Conservation (phyloP, 23 red algal species). For the Agarophyton chilense region DNA sequence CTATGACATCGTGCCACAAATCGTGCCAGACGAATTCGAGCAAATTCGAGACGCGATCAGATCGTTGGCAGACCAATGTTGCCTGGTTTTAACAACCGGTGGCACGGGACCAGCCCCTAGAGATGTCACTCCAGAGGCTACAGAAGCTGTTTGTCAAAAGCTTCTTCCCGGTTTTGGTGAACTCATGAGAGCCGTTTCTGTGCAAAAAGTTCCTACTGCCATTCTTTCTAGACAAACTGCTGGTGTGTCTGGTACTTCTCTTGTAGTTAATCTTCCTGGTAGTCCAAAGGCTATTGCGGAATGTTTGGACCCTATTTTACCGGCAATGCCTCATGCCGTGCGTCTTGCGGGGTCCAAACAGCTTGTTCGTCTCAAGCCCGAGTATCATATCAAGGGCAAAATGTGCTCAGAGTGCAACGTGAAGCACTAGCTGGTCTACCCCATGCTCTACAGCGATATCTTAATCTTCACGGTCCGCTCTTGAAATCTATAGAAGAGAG, state of each 20-base stretch:
- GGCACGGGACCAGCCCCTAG: constrained; percentile 81
- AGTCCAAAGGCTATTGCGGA: constrained; percentile 69
- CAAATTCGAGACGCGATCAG: constrained; percentile 57
- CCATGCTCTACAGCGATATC: no score
- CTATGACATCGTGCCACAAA: constrained; percentile 27
- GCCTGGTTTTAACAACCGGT: constrained; percentile 81
- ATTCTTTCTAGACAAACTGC: constrained; percentile 75
- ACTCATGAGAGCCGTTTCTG: constrained; percentile 67
- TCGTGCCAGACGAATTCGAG: constrained; percentile 72
- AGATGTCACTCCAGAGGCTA: constrained; percentile 88
- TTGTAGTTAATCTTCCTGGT: constrained; percentile 84
- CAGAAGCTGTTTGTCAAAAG: constrained; percentile 81
- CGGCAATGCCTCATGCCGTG: constrained; percentile 62
- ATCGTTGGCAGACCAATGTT: constrained; percentile 32
- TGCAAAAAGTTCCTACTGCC: constrained; percentile 73
- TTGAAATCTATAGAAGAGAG: no score
- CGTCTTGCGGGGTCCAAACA: constrained; percentile 49
- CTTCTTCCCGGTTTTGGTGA: constrained; percentile 85
- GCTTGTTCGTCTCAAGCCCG: constrained; percentile 7
- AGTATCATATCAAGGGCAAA: constrained; percentile 36
- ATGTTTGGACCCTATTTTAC: constrained; percentile 79
- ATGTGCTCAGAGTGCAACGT: constrained; percentile 48
- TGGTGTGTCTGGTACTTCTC: constrained; percentile 54
- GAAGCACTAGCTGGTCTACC: neutral
- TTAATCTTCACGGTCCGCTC: no score